Evolutionary conservation across 2,329 filamentous ascomycete genomes (phyloP).

Genomic region (Penicillium sp.): DNA sequence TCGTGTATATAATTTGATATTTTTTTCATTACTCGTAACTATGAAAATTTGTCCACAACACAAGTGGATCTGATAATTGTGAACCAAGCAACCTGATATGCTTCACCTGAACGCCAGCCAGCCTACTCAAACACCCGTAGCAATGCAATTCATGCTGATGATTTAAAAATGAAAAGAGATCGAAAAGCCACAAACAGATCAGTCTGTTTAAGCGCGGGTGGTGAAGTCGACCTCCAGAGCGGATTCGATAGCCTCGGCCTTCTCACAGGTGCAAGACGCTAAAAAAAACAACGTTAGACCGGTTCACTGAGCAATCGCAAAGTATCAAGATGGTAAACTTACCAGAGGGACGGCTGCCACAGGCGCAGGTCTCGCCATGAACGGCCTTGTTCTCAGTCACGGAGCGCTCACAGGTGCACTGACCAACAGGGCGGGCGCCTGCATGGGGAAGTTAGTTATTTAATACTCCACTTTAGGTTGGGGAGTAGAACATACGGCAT

Average conservation of each 20-base stretch:
- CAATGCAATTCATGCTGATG: slow-evolving; percentile 11
- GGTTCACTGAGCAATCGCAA: background rate
- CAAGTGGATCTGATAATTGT: background rate
- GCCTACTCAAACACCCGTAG: background rate
- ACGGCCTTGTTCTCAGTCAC: slow-evolving; percentile 66
- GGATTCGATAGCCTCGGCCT: slow-evolving; percentile 62
- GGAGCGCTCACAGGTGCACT: slow-evolving; percentile 79
- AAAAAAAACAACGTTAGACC: background rate
- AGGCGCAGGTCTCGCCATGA: slow-evolving; percentile 67
- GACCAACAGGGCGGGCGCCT: slow-evolving; percentile 72
- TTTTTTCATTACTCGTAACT: slow-evolving; percentile 3
- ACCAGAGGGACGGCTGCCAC: slow-evolving; percentile 73
- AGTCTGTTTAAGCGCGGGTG: slow-evolving; percentile 50
- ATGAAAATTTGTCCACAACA: background rate
- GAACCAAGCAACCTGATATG: background rate
- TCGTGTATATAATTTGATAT: background rate
- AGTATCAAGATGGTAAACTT: slow-evolving; percentile 35
- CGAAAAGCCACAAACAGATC: background rate
- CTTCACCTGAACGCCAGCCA: slow-evolving; percentile 8
- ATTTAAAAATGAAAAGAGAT: background rate
- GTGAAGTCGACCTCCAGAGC: slow-evolving; percentile 85
- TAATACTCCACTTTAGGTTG: background rate
- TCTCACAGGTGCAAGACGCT: slow-evolving; percentile 82
- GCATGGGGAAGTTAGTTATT: background rate
- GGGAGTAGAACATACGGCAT: slow-evolving; percentile 61